Base-by-base conservation (phyloP, 2,329 filamentous ascomycete species). In the Stachybotrys elegans region DNA sequence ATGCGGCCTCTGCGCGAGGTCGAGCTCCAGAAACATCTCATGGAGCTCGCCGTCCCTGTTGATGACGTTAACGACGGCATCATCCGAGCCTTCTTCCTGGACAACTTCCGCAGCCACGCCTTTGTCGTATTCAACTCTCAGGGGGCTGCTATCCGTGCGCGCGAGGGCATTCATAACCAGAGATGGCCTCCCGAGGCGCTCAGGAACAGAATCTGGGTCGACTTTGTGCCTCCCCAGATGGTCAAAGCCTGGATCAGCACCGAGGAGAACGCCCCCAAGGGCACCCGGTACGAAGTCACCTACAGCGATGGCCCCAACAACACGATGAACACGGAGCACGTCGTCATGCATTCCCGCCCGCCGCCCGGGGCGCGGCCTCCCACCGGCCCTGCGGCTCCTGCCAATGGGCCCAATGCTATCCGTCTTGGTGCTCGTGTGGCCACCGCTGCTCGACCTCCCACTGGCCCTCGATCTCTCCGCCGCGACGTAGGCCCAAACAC, bases 181-280 rank as follows among this genome's bases (percentile, higher is more conserved):
- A 78, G 90, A 27, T 97, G 91, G 88, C 92, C 92, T 1, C 81
- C 90, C 46, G 92, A 97, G 66, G 81, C 84, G 46, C 87, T 84
- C 52, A 79, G 93, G 23, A 94, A 93, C 61, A 76, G 83, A 1
- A 74, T 97, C 1, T 94, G 85, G 79, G 88, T 88, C 4, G 93
- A 98, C 61, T 97, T 93, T 61, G 76, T 97, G 17, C 92, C 92
- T 0, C 78, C 85, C 16, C 81, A 88, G 21, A 79, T 81, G 50
- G 75, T 94, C 4, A 62, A 70, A 13, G 76, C 77, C 20, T 97
- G 90, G 89, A 84, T 94, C 46, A 75, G 79, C 7, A 75, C 67
- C 32, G 88, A 95, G 62, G 69, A 82, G 54, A 56, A 72, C 50
- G 52, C 70, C 41, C 62, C 75, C 38, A 62, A 68, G 43, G 57